Percentiles rank a stretch among this genome's conserved stretches.
Evolutionary conservation across 371 early-diverging fungal genomes (phyloP).

Genomic region (Mortierella sp.): DNA sequence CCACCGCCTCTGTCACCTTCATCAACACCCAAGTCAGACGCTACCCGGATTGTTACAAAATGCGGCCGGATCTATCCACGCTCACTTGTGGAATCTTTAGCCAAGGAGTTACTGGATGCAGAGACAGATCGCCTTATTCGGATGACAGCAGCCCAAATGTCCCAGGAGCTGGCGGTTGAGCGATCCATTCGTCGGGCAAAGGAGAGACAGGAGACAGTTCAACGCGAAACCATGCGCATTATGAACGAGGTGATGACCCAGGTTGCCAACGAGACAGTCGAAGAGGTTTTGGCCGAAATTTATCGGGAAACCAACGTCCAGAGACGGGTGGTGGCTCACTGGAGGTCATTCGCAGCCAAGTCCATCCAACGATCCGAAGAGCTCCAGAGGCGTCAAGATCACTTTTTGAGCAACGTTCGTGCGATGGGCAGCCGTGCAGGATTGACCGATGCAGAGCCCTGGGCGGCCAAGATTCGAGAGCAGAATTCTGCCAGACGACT

Average conservation of each 20-base stretch:
- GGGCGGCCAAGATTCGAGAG: constrained; percentile 24
- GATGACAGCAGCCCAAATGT: constrained; percentile 33
- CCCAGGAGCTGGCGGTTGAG: constrained; percentile 27
- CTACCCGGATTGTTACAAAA: constrained; percentile 31
- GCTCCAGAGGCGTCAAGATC: constrained; percentile 36
- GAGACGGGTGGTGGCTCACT: constrained; percentile 21
- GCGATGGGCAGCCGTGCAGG: constrained; percentile 52
- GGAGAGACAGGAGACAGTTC: constrained; percentile 24
- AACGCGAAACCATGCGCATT: constrained; percentile 15
- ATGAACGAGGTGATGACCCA: constrained; percentile 16
- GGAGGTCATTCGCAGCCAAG: constrained; percentile 29
- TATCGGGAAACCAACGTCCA: constrained; percentile 26
- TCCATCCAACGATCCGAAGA: constrained; percentile 38
- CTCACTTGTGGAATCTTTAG: constrained; percentile 27
- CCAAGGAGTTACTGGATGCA: constrained; percentile 22
- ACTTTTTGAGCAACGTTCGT: constrained; percentile 39
- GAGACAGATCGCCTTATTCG: constrained; percentile 30
- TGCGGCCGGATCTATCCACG: constrained; percentile 40
- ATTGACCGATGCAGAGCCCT: constrained; percentile 19
- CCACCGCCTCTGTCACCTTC: constrained; percentile 7
- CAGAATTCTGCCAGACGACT: constrained; percentile 25
- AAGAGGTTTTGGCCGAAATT: constrained; percentile 27
- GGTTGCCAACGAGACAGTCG: neutral
- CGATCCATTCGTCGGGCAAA: constrained; percentile 35
- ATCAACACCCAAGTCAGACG: constrained; percentile 26